phyloP scores from a whole-genome alignment of 1,139 yeast species.

The Geotrichum europaeum region DNA sequence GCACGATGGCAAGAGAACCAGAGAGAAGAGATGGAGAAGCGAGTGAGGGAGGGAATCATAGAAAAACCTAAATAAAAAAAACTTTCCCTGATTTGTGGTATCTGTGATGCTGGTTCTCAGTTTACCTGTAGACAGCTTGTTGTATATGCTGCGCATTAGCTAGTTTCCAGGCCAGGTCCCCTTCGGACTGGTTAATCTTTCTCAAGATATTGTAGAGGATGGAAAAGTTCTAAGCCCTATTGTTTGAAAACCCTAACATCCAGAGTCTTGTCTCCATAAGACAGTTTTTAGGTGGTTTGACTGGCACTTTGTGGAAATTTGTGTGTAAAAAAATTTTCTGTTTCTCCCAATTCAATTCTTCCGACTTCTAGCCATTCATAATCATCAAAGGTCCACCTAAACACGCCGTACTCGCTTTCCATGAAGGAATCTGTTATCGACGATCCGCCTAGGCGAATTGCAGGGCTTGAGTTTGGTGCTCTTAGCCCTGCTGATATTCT shows the following conservation, averaged over 20 bases:
- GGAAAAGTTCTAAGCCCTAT: not conserved
- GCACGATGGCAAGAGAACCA: slow-evolving; percentile 90
- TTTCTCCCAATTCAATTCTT: slow-evolving; percentile 3
- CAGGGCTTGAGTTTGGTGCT: slow-evolving; percentile 89
- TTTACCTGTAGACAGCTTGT: not conserved
- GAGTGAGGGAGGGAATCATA: slow-evolving; percentile 20
- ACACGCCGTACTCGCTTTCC: not conserved
- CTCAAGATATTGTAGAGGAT: not conserved
- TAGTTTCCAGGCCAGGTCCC: no score
- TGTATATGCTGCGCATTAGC: not conserved
- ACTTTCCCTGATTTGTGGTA: not conserved
- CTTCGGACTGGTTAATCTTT: no score
- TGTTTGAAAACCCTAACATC: slow-evolving; percentile 4
- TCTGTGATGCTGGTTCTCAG: not conserved
- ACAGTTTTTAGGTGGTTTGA: not conserved
- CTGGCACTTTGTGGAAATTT: not conserved
- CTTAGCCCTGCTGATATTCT: slow-evolving; percentile 84
- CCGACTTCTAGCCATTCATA: not conserved
- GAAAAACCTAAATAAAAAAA: not conserved
- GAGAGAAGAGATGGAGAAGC: slow-evolving; percentile 51
- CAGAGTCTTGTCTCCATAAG: not conserved
- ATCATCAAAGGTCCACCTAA: not conserved
- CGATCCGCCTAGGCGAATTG: slow-evolving; percentile 82
- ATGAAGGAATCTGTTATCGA: slow-evolving; percentile 78
- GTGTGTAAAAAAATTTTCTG: slow-evolving; percentile 3